Evolutionary conservation across 1,139 yeast genomes (phyloP), one percentile per base, ranked within the genome.

Genomic region (Candida freyschussii): DNA sequence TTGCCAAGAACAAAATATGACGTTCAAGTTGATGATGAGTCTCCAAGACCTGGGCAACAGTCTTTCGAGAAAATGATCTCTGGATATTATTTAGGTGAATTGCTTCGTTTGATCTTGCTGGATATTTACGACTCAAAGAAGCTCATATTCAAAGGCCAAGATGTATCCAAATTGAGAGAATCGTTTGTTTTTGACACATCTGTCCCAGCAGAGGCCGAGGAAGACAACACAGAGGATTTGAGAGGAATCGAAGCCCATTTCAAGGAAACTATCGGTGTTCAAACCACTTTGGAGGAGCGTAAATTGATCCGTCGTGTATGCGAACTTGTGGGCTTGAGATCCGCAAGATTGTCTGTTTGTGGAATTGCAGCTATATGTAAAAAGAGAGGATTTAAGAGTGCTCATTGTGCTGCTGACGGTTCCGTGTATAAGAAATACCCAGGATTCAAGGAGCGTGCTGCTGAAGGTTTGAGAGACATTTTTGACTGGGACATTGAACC

Each of bases 41-140:
- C 95, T 29, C 97, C 97, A 53, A 82, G 96, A 65, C 97, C 97
- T 32, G 89, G 93, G 47, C 95, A 89, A 65, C 98, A 91, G 65
- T 60, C 91, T 32, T 91, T 86, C 59, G 98, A 91, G 67, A 91
- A 91, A 69, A 87, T 91, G 96, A 86, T 89, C 52, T 85, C 96
- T 27, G 98, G 98, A 44, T 84, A 86, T 65, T 91, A 91, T 63
- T 69, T 91, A 53, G 98, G 98, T 53, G 98, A 91, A 67, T 69
- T 91, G 26, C 65, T 89, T 52, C 78, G 98, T 60, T 70, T 86
- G 56, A 74, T 83, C 37, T 68, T 91, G 52, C 55, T 87, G 25
- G 97, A 89, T 48, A 69, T 85, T 50, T 64, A 77, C 52, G 69
- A 69, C 25, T 72, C 73, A 41, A 79, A 82, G 26, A 79, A 82